A percentile compares a stretch with the other conserved stretches of the same genome.
Evolutionary conservation across 371 early-diverging fungal genomes (phyloP).

Genomic region (Rhizomucor pusillus): DNA sequence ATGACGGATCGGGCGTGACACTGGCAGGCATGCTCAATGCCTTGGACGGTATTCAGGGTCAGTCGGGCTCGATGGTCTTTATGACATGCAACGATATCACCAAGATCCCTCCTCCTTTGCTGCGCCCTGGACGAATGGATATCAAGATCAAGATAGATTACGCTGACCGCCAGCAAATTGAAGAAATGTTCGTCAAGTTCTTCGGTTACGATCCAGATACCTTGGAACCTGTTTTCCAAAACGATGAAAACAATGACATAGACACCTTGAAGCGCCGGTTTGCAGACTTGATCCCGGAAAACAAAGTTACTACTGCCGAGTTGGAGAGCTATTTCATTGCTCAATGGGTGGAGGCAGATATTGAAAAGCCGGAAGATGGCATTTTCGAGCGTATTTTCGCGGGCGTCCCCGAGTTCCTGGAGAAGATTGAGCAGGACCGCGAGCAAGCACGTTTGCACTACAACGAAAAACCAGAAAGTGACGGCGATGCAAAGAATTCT

Average conservation of each 20-base stretch:
- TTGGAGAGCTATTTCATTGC: constrained; percentile 38
- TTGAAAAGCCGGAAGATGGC: constrained; percentile 7
- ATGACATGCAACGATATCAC: constrained; percentile 97
- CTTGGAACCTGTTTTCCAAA: constrained; percentile 10
- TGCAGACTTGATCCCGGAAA: constrained; percentile 22
- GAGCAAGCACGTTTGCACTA: constrained; percentile 18
- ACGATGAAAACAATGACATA: constrained; percentile 7
- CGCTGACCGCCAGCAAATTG: constrained; percentile 68
- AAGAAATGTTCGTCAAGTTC: constrained; percentile 51
- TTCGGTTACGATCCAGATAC: constrained; percentile 29
- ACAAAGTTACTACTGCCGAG: constrained; percentile 49
- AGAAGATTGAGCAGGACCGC: constrained; percentile 15
- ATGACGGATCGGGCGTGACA: constrained; percentile 24
- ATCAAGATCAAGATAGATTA: constrained; percentile 81
- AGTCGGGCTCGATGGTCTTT: constrained; percentile 63
- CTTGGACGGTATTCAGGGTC: constrained; percentile 79
- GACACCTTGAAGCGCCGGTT: constrained; percentile 9
- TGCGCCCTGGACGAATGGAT: constrained; percentile 97
- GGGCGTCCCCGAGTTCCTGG: constrained; percentile 15
- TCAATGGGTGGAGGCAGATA: constrained; percentile 20
- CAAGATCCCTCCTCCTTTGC: constrained; percentile 90
- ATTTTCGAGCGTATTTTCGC: constrained; percentile 10
- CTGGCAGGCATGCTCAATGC: constrained; percentile 66
- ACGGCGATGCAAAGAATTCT: too few species aligned
- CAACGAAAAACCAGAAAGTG: constrained; percentile 1